Evolutionary conservation across 768 basidiomycete genomes (phyloP), one percentile per base, ranked within the genome.

Genomic region (Fistulinella prunicolor): DNA sequence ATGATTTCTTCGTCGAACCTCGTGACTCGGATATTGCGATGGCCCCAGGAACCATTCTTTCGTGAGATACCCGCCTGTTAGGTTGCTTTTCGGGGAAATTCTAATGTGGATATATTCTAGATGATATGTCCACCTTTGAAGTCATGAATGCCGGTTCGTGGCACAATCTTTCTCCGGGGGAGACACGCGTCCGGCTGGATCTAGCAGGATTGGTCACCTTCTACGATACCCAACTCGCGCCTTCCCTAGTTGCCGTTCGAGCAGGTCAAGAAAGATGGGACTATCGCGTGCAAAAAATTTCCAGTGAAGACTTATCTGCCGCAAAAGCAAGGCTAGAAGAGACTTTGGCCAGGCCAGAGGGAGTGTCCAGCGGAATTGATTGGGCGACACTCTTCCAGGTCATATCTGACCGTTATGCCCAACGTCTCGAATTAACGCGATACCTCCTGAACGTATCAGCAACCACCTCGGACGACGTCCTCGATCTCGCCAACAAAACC

Each of bases 1-100:
- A 54, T 66, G 4, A 65, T 73, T 7, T 74, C 77, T n/a, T 71
- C n/a, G n/a, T 74, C 68, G 4, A 64, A 73, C 34, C n/a, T n/a
- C n/a, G n/a, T n/a, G n/a, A n/a, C n/a, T n/a, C n/a, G n/a, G n/a
- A n/a, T n/a, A n/a, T 53, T 77, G 9, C 9, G 9, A 13, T 41
- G 34, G 38, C 49, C 47, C n/a, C 24, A 29, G 21, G 13, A 13
- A 6, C 26, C 26, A 22, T 17, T 24, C 1, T 14, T 24, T 17
- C 8, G 54, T 55, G 22, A 55, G 53, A n/a, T 24, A 24, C 17
- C 20, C 23, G 23, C 20, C n/a, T 13, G 14, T 6, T 21, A 13
- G 16, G 45, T 26, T 12, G 8, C n/a, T 16, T 30, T 30, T 20
- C 12, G n/a, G n/a, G n/a, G 29, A 4, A 28, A 30, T 36, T 2